phyloP scores from a whole-genome alignment of 2,329 filamentous ascomycete genomes.

The Colletotrichum cordylinicola region DNA sequence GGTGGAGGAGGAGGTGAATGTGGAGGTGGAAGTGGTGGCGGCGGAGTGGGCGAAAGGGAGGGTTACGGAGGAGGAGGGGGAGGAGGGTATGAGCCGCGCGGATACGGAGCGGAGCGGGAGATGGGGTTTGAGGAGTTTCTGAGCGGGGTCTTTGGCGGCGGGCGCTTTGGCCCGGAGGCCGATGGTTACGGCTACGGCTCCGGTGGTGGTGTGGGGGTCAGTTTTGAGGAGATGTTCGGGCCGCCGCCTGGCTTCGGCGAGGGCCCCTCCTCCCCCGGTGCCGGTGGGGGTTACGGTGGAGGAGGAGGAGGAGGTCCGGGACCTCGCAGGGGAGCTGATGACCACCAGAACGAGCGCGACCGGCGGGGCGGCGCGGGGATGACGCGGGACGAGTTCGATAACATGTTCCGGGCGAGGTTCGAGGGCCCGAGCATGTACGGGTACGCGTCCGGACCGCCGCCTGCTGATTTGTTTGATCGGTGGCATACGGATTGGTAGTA shows the following conservation, averaged over 20 bases:
- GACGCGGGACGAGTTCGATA: not conserved
- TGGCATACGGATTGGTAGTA: conserved; percentile 7
- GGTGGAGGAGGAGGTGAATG: not conserved
- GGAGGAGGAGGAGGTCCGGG: not conserved
- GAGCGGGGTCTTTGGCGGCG: not conserved
- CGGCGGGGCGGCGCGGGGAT: not conserved
- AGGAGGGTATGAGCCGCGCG: not conserved
- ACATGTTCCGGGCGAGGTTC: not conserved
- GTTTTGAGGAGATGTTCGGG: not conserved
- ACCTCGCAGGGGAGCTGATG: not conserved
- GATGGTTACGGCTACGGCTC: not conserved
- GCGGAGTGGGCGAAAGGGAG: not conserved
- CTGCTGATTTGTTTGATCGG: not conserved
- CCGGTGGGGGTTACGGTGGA: not conserved
- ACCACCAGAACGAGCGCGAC: not conserved
- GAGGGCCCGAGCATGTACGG: not conserved
- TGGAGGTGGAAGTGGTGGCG: not conserved
- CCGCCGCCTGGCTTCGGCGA: not conserved
- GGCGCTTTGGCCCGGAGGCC: not conserved
- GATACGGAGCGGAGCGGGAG: not conserved
- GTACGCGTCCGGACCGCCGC: not conserved
- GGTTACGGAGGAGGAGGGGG: not conserved
- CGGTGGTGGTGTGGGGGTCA: not conserved
- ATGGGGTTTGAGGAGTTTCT: not conserved
- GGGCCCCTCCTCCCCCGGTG: not conserved